Base-by-base conservation (phyloP, 257 asterid genomes). In the Penstemon davidsonii region DNA sequence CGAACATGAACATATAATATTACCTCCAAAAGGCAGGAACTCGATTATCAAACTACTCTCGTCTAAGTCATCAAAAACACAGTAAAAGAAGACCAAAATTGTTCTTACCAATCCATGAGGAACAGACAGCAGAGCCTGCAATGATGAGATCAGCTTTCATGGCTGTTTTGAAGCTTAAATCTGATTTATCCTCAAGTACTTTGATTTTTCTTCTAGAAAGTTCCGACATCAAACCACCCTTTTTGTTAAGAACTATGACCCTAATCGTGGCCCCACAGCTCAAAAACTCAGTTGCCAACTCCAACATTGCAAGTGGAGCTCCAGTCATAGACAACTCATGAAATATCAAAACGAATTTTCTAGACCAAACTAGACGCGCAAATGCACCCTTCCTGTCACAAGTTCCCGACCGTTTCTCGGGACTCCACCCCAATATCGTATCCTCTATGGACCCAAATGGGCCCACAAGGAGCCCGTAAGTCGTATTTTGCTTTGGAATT, bases 231-330 rank as follows among this genome's bases (percentile, higher is more conserved):
- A 94, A 73, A 36, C 97, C 95, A 2, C 99, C 99, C 75, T 80
- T 91, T 65, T 79, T 87, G 79, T 84, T 91, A 67, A 94, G 95
- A 60, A 84, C 91, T 66, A 94, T 92, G 55, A 77, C 96, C 8
- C 83, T 76, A 67, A 94, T 87, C 3, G 95, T 86, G 56, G 99
- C 97, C 67, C 99, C 99, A 74, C 99, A 94, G 85, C 99, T 94
- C 67, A 94, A 80, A 66, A 94, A 88, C 64, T 94, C 99, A 0
- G 99, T 85, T 4, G 97, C 99, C 74, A 94, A 78, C 75, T 94
- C 99, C 92, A 94, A 70, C 99, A 94, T 94, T 33, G 96, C 99
- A 57, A 94, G 96, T 37, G 99, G 99, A 66, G 99, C 96, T 49
- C 99, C 99, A 62, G 99, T 94, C 96, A 91, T 87, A 12, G 97